These are phyloP conservation scores for Biscogniauxia mediterranea DNA, from an alignment of 2,329 filamentous ascomycete genomes.

Conservation along the genomic window DNA sequence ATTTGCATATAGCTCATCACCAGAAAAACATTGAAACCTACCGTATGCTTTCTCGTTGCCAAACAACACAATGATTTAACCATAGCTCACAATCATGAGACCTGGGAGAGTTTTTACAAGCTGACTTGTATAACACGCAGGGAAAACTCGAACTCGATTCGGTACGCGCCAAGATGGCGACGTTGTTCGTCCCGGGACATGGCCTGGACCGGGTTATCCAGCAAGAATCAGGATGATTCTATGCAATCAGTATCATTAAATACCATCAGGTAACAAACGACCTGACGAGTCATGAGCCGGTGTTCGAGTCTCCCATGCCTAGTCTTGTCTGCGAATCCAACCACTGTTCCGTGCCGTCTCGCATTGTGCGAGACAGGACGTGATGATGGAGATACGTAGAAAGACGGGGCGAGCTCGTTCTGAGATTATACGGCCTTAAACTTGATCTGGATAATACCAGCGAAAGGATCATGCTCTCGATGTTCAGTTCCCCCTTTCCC, in stretches of 20 bases:
- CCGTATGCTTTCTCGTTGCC: background rate
- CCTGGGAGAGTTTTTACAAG: slow-evolving; percentile 2
- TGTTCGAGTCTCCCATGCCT: slow-evolving; percentile 33
- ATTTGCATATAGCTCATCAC: background rate
- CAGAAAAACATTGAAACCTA: background rate
- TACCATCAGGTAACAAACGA: slow-evolving; percentile 34
- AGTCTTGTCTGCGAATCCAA: slow-evolving; percentile 18
- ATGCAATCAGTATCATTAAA: slow-evolving; percentile 29
- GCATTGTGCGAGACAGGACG: background rate
- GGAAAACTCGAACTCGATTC: slow-evolving; percentile 21
- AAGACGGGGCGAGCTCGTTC: slow-evolving; percentile 34
- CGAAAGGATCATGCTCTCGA: slow-evolving; percentile 95
- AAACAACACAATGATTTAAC: background rate
- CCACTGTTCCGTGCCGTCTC: slow-evolving; percentile 8
- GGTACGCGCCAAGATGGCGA: slow-evolving; percentile 29
- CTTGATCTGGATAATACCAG: slow-evolving; percentile 99
- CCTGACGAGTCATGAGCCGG: slow-evolving; percentile 37
- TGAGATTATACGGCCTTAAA: slow-evolving; percentile 92
- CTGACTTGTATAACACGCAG: slow-evolving; percentile 16
- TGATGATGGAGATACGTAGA: slow-evolving; percentile 13
- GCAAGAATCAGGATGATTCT: slow-evolving; percentile 23
- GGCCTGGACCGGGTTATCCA: slow-evolving; percentile 31
- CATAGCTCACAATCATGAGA: background rate
- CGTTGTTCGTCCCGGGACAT: slow-evolving; percentile 23
- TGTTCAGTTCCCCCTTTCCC: slow-evolving; percentile 39